Conservation (phyloP, 2,329 filamentous ascomycete genomes). For the Trichoderma aggressivum region DNA sequence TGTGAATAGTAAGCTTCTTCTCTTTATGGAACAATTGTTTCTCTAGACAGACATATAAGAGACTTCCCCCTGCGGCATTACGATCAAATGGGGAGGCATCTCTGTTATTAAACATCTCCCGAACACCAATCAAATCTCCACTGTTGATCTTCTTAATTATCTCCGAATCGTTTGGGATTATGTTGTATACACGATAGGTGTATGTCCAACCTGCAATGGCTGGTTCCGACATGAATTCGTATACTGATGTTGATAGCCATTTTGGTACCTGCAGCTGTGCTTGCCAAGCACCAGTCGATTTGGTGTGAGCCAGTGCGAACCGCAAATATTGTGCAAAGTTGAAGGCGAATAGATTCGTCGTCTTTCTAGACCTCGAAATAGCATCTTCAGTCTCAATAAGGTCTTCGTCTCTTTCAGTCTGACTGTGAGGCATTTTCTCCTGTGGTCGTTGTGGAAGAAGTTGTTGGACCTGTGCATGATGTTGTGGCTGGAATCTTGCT, state of each 20-base stretch:
- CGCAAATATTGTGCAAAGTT: slow-evolving; percentile 18
- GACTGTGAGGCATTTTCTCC: not conserved
- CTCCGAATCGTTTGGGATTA: slow-evolving; percentile 20
- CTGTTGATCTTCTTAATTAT: slow-evolving; percentile 16
- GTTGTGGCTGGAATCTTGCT: slow-evolving; percentile 8
- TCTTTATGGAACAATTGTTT: too few species aligned
- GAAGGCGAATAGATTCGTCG: not conserved
- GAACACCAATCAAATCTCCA: slow-evolving; percentile 23
- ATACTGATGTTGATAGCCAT: slow-evolving; percentile 25
- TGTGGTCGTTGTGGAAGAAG: not conserved
- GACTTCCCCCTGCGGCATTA: not conserved
- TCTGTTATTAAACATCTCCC: slow-evolving; percentile 23
- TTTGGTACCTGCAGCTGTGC: slow-evolving; percentile 24
- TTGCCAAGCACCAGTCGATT: slow-evolving; percentile 23
- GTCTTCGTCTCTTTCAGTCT: not conserved
- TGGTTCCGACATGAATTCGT: slow-evolving; percentile 21
- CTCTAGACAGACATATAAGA: slow-evolving; percentile 23
- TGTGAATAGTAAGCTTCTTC: too few species aligned
- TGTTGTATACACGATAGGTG: slow-evolving; percentile 25
- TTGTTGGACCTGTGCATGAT: slow-evolving; percentile 13
- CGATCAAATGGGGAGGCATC: slow-evolving; percentile 28
- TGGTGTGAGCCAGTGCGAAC: slow-evolving; percentile 16
- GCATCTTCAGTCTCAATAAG: too few species aligned
- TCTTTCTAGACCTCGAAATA: not conserved
- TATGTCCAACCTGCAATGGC: slow-evolving; percentile 23